phyloP scores from a whole-genome alignment of 441 rosid species.

The Gossypium laxum region DNA sequence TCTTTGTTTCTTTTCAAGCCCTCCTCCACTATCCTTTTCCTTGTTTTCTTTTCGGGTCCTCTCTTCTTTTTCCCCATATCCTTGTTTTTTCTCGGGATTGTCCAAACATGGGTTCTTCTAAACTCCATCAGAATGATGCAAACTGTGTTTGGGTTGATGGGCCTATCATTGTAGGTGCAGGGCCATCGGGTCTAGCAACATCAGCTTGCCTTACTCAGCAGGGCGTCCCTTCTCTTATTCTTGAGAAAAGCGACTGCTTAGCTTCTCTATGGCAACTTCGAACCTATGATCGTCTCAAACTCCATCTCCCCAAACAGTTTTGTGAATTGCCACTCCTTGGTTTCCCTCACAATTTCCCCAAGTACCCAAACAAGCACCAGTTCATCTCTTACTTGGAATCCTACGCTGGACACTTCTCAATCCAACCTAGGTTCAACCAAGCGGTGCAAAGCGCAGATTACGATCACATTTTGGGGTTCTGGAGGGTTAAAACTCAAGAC shows the following conservation, averaged over 20 bases:
- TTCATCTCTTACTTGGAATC: conserved; percentile 68
- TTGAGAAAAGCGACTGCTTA: conserved; percentile 61
- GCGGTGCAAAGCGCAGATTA: conserved; percentile 45
- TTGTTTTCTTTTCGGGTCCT: background rate
- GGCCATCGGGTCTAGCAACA: conserved; percentile 78
- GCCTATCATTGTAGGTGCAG: conserved; percentile 79
- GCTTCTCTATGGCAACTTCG: conserved; percentile 76
- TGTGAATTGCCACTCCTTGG: conserved; percentile 60
- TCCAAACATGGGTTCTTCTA: conserved; percentile 29
- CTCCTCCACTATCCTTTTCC: background rate
- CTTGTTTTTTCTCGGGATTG: conserved; percentile 18
- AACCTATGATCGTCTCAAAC: conserved; percentile 80
- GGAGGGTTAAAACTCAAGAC: conserved; percentile 59
- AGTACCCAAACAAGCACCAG: conserved; percentile 59
- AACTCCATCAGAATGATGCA: background rate
- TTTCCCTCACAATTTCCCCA: conserved; percentile 59
- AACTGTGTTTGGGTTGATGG: conserved; percentile 27
- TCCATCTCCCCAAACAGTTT: conserved; percentile 78
- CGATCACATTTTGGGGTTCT: conserved; percentile 31
- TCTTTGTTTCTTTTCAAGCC: background rate
- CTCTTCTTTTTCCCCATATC: too few relatives aligned
- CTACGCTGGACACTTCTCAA: conserved; percentile 61
- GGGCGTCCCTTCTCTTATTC: conserved; percentile 55
- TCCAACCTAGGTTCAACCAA: conserved; percentile 56
- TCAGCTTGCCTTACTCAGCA: conserved; percentile 59